Percentiles rank a stretch among this genome's conserved stretches.
Conservation (phyloP, 345 rosid species). For the Eucalyptus coolabah region DNA sequence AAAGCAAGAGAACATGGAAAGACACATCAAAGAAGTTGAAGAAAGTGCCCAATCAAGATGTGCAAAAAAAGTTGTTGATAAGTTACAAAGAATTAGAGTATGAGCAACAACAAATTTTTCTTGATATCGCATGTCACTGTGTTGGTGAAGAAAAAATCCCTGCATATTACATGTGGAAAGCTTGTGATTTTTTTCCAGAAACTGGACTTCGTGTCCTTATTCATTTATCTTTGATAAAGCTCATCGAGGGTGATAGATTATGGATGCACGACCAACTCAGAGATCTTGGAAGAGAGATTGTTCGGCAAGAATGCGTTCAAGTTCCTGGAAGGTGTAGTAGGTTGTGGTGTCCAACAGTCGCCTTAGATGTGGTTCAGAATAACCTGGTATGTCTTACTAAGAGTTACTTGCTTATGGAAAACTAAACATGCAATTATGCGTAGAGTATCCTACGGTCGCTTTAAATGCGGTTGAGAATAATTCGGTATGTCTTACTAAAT, state of each 20-base stretch:
- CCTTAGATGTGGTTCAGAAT: no score
- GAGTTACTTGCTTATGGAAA: no score
- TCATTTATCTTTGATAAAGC: background rate
- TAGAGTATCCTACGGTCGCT: no score
- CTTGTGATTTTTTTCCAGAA: background rate
- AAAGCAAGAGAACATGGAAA: background rate
- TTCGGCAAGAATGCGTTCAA: no score
- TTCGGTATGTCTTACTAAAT: no score
- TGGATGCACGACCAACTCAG: background rate
- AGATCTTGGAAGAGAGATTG: no score
- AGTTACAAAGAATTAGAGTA: background rate
- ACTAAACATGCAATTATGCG: no score
- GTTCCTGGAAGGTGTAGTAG: no score
- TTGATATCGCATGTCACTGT: background rate
- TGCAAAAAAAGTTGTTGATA: background rate
- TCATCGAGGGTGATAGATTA: background rate
- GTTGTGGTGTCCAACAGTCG: accelerated
- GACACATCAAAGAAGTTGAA: background rate
- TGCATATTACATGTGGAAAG: background rate
- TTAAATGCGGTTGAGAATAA: no score
- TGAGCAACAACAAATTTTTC: background rate
- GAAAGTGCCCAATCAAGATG: background rate
- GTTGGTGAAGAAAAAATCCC: background rate
- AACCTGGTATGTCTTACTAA: no score
- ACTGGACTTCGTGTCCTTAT: accelerated